A percentile compares a stretch with the other conserved stretches of the same genome.
phyloP scores from a whole-genome alignment of 2,329 filamentous ascomycete species.

The Aspergillus arachidicola region DNA sequence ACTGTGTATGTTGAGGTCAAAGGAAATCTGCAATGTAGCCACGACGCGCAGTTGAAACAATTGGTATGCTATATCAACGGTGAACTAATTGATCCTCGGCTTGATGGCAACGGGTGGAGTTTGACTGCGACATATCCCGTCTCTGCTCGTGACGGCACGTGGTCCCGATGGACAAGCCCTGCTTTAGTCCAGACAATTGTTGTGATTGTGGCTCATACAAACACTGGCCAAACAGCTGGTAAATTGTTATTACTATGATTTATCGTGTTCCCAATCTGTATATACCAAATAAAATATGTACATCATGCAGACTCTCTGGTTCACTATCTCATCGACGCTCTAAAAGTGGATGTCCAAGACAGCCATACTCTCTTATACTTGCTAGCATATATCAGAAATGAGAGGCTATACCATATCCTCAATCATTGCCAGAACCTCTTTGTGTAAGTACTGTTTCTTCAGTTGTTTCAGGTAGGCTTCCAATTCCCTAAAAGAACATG shows the following conservation, averaged over 20 bases:
- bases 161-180: slow-evolving; percentile 31
- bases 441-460: slow-evolving; percentile 28
- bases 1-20: slow-evolving; percentile 11
- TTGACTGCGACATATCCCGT: slow-evolving; percentile 20
- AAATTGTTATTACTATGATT: slow-evolving; percentile 27
- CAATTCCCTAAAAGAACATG: slow-evolving; percentile 16
- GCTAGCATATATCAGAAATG: neutral
- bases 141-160: slow-evolving; percentile 27
- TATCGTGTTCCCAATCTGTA: neutral
- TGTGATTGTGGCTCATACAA: slow-evolving; percentile 20
- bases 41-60: slow-evolving; percentile 14
- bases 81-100: slow-evolving; percentile 13
- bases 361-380: neutral
- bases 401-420: slow-evolving; percentile 27
- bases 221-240: slow-evolving; percentile 16
- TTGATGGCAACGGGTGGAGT: slow-evolving; percentile 22
- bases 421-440: slow-evolving; percentile 29
- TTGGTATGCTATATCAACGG: slow-evolving; percentile 29
- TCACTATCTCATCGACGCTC: neutral
- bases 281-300: neutral
- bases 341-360: no score
- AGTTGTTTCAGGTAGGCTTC: slow-evolving; percentile 22
- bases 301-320: neutral
- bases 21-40: slow-evolving; percentile 3
- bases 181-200: slow-evolving; percentile 29